Base-by-base conservation (phyloP, 345 rosid species). In the Psidium friedrichsthalianum region DNA sequence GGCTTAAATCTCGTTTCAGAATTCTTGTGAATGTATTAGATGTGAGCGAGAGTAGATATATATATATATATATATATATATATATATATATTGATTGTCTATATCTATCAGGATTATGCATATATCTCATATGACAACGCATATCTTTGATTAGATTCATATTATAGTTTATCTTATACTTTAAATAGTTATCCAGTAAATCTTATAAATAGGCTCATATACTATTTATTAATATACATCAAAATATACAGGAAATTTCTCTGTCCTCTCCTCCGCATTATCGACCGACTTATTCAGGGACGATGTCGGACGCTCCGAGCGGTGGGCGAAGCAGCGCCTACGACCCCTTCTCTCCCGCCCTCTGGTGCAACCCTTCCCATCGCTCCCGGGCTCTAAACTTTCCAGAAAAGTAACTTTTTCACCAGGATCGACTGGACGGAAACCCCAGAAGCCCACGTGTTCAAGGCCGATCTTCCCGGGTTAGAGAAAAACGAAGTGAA, bases 391-490 rank as follows among this genome's bases (percentile, higher is more conserved):
- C 85, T 13, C 56, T 14, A 12, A 49, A 15, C 1, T 2, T n/a
- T 82, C 78, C 85, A 74, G 15, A 88, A 84, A 61, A 74, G 32
- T 22, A 49, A 8, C 85, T 14, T 64, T 88, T 2, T 44, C 64
- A 85, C 85, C 8, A 84, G 76, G 29, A 84, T 86, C 6, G 90
- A 88, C 32, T 86, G 88, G 90, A 74, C 47, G 83, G 90, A 88
- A 51, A 86, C 88, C 51, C 87, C 87, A 11, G 76, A 86, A 24
- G 87, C 87, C 5, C 90, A 88, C 32, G 86, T 88, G 24, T 86
- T 88, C 83, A 58, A 85, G 87, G 88, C 82, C 12, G 90, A 88
- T 74, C 87, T 88, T 32, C 90, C 90, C 0, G 85, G 90, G 55
- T 78, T 88, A 6, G 84, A 76, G 86, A 88, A 86, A 56, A 88